Evolutionary conservation across 176 grass and related monocot genomes (phyloP).

Genomic region (Zea mays): Zm-B73-REFERENCE-NAM-5.0 NC_050098.1:198830001-198830500

Average conservation of each 20-base stretch:
- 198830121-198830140: conserved; percentile 89
- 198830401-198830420: conserved; percentile 58
- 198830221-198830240: conserved; percentile 90
- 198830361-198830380: conserved; percentile 90
- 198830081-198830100: conserved; percentile 70
- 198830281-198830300: conserved; percentile 68
- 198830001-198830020: conserved; percentile 94
- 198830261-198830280: conserved; percentile 80
- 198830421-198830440: conserved; percentile 68
- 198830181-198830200: conserved; percentile 77
- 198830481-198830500: conserved; percentile 81
- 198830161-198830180: conserved; percentile 67
- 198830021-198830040: conserved; percentile 95
- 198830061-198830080: conserved; percentile 86
- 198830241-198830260: conserved; percentile 75
- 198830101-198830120: conserved; percentile 86
- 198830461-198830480: conserved; percentile 87
- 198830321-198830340: conserved; percentile 82
- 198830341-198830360: conserved; percentile 85
- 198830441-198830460: conserved; percentile 76
- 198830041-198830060: conserved; percentile 78
- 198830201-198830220: conserved; percentile 82
- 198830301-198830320: conserved; percentile 98
- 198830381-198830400: conserved; percentile 65
- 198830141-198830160: conserved; percentile 79